Evolutionary conservation across 1,284 basidiomycete species (phyloP).

Genomic region (Gomphus bonarii): DNA sequence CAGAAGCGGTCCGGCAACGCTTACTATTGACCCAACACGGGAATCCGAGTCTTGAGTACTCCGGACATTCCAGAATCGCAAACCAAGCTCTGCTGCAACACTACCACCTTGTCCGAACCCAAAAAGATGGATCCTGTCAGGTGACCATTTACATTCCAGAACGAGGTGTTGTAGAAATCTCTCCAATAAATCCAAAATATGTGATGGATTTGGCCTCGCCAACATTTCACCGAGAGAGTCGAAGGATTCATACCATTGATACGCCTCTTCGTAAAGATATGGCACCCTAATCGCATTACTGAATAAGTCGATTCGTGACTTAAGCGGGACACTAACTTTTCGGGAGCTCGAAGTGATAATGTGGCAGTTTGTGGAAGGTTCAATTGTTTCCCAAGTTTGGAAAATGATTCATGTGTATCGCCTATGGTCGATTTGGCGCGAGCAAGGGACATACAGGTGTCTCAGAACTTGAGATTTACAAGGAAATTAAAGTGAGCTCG

Average conservation of each 20-base stretch:
- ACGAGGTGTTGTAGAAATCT: conserved; percentile 49
- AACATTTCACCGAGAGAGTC: conserved; percentile 69
- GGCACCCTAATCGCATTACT: conserved; percentile 47
- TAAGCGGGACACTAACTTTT: conserved; percentile 40
- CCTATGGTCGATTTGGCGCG: conserved; percentile 33
- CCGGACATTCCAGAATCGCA: conserved; percentile 33
- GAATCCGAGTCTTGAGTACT: conserved; percentile 11
- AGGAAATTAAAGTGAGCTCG: conserved; percentile 24
- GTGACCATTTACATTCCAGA: conserved; percentile 53
- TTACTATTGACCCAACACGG: conserved; percentile 54
- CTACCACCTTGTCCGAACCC: conserved; percentile 88
- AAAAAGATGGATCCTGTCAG: conserved; percentile 68
- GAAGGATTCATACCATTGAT: conserved; percentile 86
- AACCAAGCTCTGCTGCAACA: conserved; percentile 59
- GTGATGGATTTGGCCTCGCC: conserved; percentile 58
- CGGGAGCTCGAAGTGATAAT: conserved; percentile 70
- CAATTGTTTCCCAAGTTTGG: conserved; percentile 58
- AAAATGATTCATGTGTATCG: conserved; percentile 73
- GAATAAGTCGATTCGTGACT: neutral
- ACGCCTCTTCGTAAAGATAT: conserved; percentile 60
- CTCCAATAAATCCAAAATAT: conserved; percentile 46
- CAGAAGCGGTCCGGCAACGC: conserved; percentile 62
- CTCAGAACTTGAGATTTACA: neutral
- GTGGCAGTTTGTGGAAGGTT: conserved; percentile 83
- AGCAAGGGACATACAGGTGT: conserved; percentile 1